Evolutionary conservation across 768 basidiomycete genomes (phyloP), one percentile per base, ranked within the genome.

Genomic region (Russula virescens): DNA sequence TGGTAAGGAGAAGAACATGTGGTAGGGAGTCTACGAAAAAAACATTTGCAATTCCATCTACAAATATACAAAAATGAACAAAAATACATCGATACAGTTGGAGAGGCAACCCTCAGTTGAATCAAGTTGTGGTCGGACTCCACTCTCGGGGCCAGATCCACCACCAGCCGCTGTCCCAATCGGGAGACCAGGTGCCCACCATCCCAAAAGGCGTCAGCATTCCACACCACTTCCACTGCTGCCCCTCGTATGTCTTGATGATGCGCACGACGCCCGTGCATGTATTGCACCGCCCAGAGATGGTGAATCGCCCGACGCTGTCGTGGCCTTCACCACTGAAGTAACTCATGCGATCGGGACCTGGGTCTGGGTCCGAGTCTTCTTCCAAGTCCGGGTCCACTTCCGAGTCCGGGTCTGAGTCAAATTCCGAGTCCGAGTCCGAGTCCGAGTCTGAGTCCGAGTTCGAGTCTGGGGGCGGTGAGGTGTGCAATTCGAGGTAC

Each of bases 71-170:
- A n/a, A n/a, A n/a, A n/a, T n/a, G n/a, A n/a, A n/a, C n/a, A n/a
- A n/a, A n/a, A n/a, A n/a, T n/a, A n/a, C n/a, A n/a, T n/a, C n/a
- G n/a, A n/a, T n/a, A n/a, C n/a, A n/a, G n/a, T n/a, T n/a, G n/a
- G n/a, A n/a, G n/a, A n/a, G n/a, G n/a, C n/a, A n/a, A n/a, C n/a
- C n/a, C n/a, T n/a, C n/a, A n/a, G n/a, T n/a, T n/a, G n/a, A n/a
- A n/a, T n/a, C n/a, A n/a, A n/a, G 38, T 38, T 11, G 13, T 38
- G 38, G n/a, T 18, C 1, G 50, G 50, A 13, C 59, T 60, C 63
- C 62, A 63, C 25, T 55, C 52, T 35, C 23, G 45, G 4, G 62
- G 62, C 62, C 62, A 63, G 14, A 63, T 43, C 62, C 62, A 59
- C 57, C 52, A 63, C 52, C 52, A 55, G 25, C 62, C 51, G 9